These are phyloP conservation scores for Pichia nanzhaoensis DNA, from an alignment of 805 yeast species.

Conservation along the genomic window DNA sequence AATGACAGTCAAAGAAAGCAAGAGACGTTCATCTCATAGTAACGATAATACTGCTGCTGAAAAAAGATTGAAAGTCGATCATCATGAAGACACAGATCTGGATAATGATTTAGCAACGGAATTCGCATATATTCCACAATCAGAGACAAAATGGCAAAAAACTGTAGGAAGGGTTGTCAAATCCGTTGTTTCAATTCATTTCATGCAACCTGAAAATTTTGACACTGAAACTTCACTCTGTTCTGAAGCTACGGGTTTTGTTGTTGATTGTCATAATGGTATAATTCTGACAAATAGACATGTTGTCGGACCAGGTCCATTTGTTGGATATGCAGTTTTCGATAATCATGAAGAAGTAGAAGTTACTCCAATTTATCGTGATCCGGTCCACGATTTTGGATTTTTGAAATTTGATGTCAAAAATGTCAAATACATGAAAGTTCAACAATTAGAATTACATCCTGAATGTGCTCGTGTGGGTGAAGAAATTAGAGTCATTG, in stretches of 20 bases:
- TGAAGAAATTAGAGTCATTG: constrained; percentile 87
- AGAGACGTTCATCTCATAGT: background rate
- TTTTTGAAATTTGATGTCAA: constrained; percentile 72
- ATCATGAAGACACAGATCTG: background rate
- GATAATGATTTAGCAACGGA: background rate
- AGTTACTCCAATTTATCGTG: constrained; percentile 80
- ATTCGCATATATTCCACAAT: constrained; percentile 12
- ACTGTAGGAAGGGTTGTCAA: constrained; percentile 78
- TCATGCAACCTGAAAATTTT: constrained; percentile 77
- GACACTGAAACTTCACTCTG: constrained; percentile 79
- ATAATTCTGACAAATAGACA: constrained; percentile 87
- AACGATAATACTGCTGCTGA: background rate
- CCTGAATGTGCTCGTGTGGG: constrained; percentile 91
- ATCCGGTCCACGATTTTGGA: constrained; percentile 95
- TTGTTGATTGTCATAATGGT: constrained; percentile 77
- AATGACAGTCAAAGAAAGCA: background rate
- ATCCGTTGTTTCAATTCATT: constrained; percentile 84
- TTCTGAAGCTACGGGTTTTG: constrained; percentile 93
- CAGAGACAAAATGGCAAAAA: constrained; percentile 56
- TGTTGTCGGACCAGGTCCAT: constrained; percentile 94
- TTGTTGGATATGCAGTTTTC: constrained; percentile 83
- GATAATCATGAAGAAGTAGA: constrained; percentile 93
- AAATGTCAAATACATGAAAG: constrained; percentile 63
- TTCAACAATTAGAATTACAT: constrained; percentile 56
- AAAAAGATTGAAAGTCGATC: background rate